Base-by-base conservation (phyloP, 108 stramenopile species). In the Nitzschia sp. region DNA sequence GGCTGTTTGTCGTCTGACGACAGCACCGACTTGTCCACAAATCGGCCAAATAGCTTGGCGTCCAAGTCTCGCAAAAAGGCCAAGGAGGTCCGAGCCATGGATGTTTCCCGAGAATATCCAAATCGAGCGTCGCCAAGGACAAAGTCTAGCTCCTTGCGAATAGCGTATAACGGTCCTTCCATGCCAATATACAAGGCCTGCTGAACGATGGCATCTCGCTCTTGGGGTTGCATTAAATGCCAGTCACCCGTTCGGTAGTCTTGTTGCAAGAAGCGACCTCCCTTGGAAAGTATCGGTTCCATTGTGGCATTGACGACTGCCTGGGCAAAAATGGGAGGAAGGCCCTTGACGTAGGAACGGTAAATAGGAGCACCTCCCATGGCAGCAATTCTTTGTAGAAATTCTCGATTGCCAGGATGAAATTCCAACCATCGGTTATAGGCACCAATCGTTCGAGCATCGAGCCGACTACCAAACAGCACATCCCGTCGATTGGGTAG, bases 321-420 rank as follows among this genome's bases (percentile, higher is more conserved):
- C 15, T 57, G 42, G 17, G 25, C 2, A 29, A 68, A 60, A 15
- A 29, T n/a, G 15, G 28, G 17, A 33, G 74, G 59, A 17, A 75
- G 28, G 1, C 31, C 34, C 24, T 55, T 33, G 25, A 42, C 19
- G 21, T 60, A 49, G 0, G 74, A 75, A 18, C 66, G 75, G 35
- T 51, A 76, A 25, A 56, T 55, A 8, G n/a, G 24, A 4, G 49
- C 13, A 46, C 68, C 75, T 19, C 75, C 75, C 32, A 68, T 68
- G 13, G 34, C 5, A 8, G 58, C 46, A 19, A 81, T 54, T 36
- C 54, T 28, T 18, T 68, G 13, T n/a, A 57, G 15, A 57, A 80
- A 81, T 0, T 57, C 25, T n/a, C 38, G n/a, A 62, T 87, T 87
- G 13, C 80, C 85, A 36, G 85, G 82, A 74, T 87, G 85, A 34